These are phyloP conservation scores for Asterella californica DNA, from an alignment of 225 moss, liverwort and hornwort genomes.

Conservation along the genomic window DNA sequence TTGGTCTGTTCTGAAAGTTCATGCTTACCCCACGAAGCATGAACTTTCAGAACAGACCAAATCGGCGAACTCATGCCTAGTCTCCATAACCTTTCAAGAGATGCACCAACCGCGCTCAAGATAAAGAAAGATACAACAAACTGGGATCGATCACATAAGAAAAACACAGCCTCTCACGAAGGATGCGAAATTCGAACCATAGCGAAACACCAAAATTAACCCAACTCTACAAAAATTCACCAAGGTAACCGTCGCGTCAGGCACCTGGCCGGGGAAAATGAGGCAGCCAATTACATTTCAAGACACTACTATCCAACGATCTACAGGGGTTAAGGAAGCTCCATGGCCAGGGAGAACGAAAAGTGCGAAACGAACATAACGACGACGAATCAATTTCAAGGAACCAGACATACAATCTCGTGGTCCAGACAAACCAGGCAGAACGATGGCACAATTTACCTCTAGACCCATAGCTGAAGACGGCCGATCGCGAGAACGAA, in stretches of 20 bases:
- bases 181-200: background rate
- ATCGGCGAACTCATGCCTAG: background rate
- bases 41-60: background rate
- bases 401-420: background rate
- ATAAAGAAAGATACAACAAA: background rate
- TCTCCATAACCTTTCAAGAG: background rate
- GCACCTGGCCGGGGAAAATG: background rate
- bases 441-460: background rate
- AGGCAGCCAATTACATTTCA: background rate
- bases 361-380: no score
- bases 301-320: background rate
- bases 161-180: no score
- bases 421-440: background rate
- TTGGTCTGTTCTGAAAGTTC: no score
- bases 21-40: background rate
- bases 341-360: no score
- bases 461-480: slow-evolving; percentile 2
- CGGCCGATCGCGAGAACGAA: background rate
- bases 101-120: no score
- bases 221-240: background rate
- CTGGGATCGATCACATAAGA: no score
- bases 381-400: background rate
- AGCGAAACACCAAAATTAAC: background rate
- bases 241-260: background rate
- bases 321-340: no score